Percentiles rank a stretch among this genome's conserved stretches.
These are phyloP conservation scores for Metarhizium rileyi DNA, from an alignment of 2,329 filamentous ascomycete species.

Conservation along the genomic window DNA sequence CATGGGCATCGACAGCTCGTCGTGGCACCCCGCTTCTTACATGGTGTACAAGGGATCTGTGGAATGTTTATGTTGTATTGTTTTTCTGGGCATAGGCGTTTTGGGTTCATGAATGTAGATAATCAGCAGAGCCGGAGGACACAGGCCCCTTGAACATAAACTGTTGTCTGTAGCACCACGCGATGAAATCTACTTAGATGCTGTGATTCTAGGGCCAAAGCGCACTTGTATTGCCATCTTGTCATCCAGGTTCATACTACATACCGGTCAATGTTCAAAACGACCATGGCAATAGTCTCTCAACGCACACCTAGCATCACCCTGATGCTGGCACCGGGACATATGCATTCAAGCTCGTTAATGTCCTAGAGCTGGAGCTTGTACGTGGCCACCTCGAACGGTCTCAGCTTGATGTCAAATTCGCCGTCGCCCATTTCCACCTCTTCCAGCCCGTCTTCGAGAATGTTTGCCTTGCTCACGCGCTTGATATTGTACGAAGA, in stretches of 20 bases:
- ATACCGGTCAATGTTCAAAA: background rate
- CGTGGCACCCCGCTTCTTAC: background rate
- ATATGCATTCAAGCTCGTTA: slow-evolving; percentile 17
- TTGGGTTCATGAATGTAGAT: slow-evolving; percentile 13
- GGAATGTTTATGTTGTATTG: too few relatives aligned
- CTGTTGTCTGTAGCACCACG: background rate
- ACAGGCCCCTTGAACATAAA: background rate
- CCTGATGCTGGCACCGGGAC: slow-evolving; percentile 11
- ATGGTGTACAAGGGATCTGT: too few relatives aligned
- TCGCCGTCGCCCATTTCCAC: slow-evolving; percentile 38
- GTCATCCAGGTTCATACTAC: background rate
- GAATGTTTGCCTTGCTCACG: slow-evolving; percentile 72
- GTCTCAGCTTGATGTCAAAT: slow-evolving; percentile 56
- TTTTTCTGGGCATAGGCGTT: slow-evolving; percentile 14
- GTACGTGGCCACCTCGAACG: slow-evolving; percentile 81
- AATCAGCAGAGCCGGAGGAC: background rate
- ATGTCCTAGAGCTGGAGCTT: slow-evolving; percentile 44
- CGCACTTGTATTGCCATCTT: too few relatives aligned
- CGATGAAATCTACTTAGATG: background rate
- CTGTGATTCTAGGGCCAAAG: background rate
- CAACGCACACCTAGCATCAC: slow-evolving; percentile 9
- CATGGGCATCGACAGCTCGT: too few relatives aligned
- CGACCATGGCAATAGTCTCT: background rate
- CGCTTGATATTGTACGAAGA: slow-evolving; percentile 63
- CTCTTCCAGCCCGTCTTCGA: slow-evolving; percentile 78